Base-by-base conservation (phyloP, 2,329 filamentous ascomycete species). In the Blumeriella jaapii region DNA sequence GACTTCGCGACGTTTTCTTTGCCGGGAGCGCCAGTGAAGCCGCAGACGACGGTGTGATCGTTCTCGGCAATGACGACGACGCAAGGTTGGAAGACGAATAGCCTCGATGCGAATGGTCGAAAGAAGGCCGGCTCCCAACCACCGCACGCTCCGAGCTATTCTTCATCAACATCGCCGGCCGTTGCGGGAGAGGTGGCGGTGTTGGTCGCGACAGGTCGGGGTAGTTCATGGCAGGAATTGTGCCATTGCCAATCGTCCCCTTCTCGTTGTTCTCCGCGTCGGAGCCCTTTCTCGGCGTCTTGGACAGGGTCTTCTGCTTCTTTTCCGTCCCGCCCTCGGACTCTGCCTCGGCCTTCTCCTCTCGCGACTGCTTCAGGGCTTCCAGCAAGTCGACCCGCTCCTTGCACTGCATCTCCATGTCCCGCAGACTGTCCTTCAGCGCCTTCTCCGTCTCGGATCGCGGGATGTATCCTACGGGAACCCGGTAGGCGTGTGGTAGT, bases 401-500 rank as follows among this genome's bases (percentile, higher is more conserved):
- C 58, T 91, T 89, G 59, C 87, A 95, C 60, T 95, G 89, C 44
- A 87, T 57, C 55, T 96, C 86, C 53, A 96, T 71, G 51, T 86
- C 71, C 39, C 75, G 74, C 41, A 96, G 61, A 31, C 86, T 93
- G 37, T 91, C 82, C 36, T 82, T 71, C 38, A 96, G 61, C 2
- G 84, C 78, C 51, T 74, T 80, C 55, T 96, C 89, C 1, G 84
- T 93, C 59, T 93, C 84, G 32, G 76, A 79, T 51, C 76, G 75
- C 13, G 84, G 77, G 9, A 68, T 64, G 54, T 82, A 82, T 43
- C 69, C 75, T 29, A 75, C 67, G 29, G 81, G 72, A 26, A 82
- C 68, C 53, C 77, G 78, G 56, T 80, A 82, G 39, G 82, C 76
- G 57, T 82, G 60, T 91, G 80, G 52, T 87, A 82, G 56, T 82